phyloP scores from a whole-genome alignment of 1,284 basidiomycete species.

The Mycena sp. region DNA sequence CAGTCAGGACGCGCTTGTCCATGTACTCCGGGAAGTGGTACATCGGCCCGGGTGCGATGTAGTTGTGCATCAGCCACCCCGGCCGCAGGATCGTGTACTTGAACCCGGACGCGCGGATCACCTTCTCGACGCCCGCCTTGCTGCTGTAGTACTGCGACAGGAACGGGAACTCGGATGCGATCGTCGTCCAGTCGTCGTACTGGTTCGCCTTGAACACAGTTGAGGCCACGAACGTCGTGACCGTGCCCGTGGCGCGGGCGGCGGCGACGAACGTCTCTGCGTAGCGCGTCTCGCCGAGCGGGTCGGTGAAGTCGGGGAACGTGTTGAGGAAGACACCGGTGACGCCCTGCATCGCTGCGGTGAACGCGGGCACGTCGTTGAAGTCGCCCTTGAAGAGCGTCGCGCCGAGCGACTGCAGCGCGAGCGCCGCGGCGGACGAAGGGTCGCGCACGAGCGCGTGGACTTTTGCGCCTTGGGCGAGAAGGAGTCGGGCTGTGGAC shows the following conservation, averaged over 20 bases:
- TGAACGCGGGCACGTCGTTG: slow-evolving; percentile 9
- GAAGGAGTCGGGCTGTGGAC: slow-evolving; percentile 17
- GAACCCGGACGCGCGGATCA: slow-evolving; percentile 22
- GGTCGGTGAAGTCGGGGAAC: slow-evolving; percentile 18
- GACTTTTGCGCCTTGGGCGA: slow-evolving; percentile 12
- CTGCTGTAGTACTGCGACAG: slow-evolving; percentile 17
- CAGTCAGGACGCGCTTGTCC: slow-evolving; percentile 10
- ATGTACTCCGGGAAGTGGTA: slow-evolving; percentile 24
- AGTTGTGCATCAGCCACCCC: slow-evolving; percentile 23
- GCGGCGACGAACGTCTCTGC: slow-evolving; percentile 18
- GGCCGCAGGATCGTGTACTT: slow-evolving; percentile 22
- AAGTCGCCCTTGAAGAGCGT: slow-evolving; percentile 17
- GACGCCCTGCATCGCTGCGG: slow-evolving; percentile 19
- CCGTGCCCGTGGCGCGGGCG: slow-evolving; percentile 17
- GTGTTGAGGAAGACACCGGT: slow-evolving; percentile 23
- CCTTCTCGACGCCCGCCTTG: slow-evolving; percentile 19
- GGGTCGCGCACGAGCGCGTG: slow-evolving; percentile 21
- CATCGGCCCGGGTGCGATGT: background rate
- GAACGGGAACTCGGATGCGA: slow-evolving; percentile 1
- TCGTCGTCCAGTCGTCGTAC: background rate
- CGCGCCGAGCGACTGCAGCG: slow-evolving; percentile 15
- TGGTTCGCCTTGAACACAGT: slow-evolving; percentile 5
- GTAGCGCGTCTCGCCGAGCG: background rate
- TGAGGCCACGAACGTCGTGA: slow-evolving; percentile 18
- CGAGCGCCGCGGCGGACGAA: background rate